Percentiles rank a stretch among this genome's conserved stretches.
These are phyloP conservation scores for Suillus hirtellus DNA, from an alignment of 768 basidiomycete genomes.

Conservation along the genomic window DNA sequence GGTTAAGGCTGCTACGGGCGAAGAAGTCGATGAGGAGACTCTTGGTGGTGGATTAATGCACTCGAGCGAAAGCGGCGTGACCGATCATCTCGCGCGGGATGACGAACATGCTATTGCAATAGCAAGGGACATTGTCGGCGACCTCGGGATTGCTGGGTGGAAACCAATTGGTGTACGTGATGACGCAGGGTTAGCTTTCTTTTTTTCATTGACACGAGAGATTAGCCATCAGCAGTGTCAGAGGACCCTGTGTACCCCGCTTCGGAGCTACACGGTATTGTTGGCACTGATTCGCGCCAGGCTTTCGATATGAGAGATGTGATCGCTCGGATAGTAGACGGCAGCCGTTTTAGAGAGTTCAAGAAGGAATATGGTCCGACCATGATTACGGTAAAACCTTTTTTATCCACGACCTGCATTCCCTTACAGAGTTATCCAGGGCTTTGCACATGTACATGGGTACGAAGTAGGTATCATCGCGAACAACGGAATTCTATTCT, in stretches of 20 bases:
- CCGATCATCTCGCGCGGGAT: slow-evolving; percentile 82
- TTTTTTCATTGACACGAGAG: slow-evolving; percentile 14
- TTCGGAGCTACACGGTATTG: slow-evolving; percentile 85
- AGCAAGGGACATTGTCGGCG: slow-evolving; percentile 74
- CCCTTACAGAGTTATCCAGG: slow-evolving; percentile 41
- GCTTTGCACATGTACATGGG: slow-evolving; percentile 87
- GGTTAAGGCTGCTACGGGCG: slow-evolving; percentile 93
- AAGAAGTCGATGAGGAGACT: slow-evolving; percentile 89
- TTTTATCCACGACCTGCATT: neutral
- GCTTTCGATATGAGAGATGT: slow-evolving; percentile 94
- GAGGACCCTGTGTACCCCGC: slow-evolving; percentile 80
- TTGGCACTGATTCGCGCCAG: slow-evolving; percentile 86
- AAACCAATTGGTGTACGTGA: slow-evolving; percentile 48
- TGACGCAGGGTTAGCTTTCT: neutral
- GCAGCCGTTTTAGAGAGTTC: slow-evolving; percentile 90
- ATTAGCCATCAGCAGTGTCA: slow-evolving; percentile 56
- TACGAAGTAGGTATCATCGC: slow-evolving; percentile 90
- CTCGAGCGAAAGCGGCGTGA: slow-evolving; percentile 87
- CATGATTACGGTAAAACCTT: slow-evolving; percentile 68
- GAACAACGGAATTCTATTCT: slow-evolving; percentile 95
- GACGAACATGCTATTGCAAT: slow-evolving; percentile 86
- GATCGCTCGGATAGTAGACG: slow-evolving; percentile 88
- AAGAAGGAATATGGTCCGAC: slow-evolving; percentile 94
- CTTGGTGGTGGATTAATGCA: slow-evolving; percentile 92
- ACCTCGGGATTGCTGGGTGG: slow-evolving; percentile 67